These are phyloP conservation scores for Acanthamoeba royreba DNA, from an alignment of 208 protist species.

Conservation along the genomic window DNA sequence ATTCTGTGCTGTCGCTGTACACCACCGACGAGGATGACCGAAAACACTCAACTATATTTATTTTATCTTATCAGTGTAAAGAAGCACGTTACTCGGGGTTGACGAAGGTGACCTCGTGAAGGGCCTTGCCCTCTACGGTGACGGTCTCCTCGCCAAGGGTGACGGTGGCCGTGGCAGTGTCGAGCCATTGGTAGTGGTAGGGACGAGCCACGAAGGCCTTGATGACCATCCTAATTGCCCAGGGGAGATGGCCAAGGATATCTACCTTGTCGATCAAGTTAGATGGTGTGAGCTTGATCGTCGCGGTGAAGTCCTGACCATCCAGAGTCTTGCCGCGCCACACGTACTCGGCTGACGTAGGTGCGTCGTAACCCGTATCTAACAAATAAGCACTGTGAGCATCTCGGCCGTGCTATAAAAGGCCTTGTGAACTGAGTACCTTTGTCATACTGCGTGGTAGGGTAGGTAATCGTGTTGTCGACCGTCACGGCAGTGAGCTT, in stretches of 20 bases:
- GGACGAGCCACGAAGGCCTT: slow-evolving; percentile 40
- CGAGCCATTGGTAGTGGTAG: slow-evolving; percentile 42
- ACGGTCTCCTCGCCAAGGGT: slow-evolving; percentile 24
- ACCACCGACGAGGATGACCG: too few relatives aligned
- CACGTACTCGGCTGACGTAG: slow-evolving; percentile 21
- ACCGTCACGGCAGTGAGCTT: slow-evolving; percentile 38
- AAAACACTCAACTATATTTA: too few relatives aligned
- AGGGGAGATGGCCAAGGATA: slow-evolving; percentile 29
- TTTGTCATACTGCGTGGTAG: slow-evolving; percentile 33
- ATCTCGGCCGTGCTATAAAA: too few relatives aligned
- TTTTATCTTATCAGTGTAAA: too few relatives aligned
- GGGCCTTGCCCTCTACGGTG: not conserved
- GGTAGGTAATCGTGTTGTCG: slow-evolving; percentile 29
- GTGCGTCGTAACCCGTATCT: slow-evolving; percentile 23
- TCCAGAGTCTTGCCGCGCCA: slow-evolving; percentile 33
- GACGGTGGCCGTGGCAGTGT: slow-evolving; percentile 6
- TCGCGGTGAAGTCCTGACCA: not conserved
- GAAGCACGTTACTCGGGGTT: slow-evolving; percentile 49
- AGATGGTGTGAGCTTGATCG: slow-evolving; percentile 24
- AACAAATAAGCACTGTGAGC: too few relatives aligned
- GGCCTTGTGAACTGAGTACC: not conserved
- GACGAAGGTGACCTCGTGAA: slow-evolving; percentile 45
- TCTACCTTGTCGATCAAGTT: slow-evolving; percentile 48
- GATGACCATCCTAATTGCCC: slow-evolving; percentile 30
- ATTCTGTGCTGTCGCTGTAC: too few relatives aligned